These are phyloP conservation scores for Globisporangium splendens DNA, from an alignment of 352 stramenopile species.

Conservation along the genomic window DNA sequence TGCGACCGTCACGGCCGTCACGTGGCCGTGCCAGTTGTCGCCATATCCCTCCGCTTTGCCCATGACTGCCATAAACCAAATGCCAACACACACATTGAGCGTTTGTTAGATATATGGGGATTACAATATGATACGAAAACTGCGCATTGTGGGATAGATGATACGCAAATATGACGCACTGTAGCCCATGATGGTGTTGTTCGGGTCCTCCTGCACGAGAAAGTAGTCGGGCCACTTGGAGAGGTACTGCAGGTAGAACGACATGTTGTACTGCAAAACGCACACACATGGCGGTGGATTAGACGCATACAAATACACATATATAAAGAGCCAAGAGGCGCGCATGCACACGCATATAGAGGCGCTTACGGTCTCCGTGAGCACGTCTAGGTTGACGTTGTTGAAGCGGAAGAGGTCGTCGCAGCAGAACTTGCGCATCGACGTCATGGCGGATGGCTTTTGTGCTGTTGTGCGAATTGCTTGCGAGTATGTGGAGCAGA, in stretches of 20 bases:
- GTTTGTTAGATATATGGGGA: too few species aligned
- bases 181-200: slow-evolving; percentile 95
- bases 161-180: slow-evolving; percentile 31
- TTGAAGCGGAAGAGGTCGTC: slow-evolving; percentile 98
- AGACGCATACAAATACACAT: too few species aligned
- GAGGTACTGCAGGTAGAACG: slow-evolving; percentile 97
- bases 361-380: slow-evolving; percentile 91
- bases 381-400: slow-evolving; percentile 97
- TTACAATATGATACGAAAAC: too few species aligned
- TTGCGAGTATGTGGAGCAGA: neutral
- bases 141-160: neutral
- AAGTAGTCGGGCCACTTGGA: slow-evolving; percentile 97
- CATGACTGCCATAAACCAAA: slow-evolving; percentile 69
- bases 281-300: too few species aligned
- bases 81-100: neutral
- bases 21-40: slow-evolving; percentile 97
- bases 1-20: slow-evolving; percentile 97
- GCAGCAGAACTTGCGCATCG: slow-evolving; percentile 93
- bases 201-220: slow-evolving; percentile 90
- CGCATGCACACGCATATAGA: neutral
- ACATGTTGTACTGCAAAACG: slow-evolving; percentile 90
- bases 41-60: slow-evolving; percentile 94
- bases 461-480: neutral
- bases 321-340: slow-evolving; percentile 13
- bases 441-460: slow-evolving; percentile 83